Conservation (phyloP, 202 grass and related monocot genomes). For the Musa balbisiana region DNA sequence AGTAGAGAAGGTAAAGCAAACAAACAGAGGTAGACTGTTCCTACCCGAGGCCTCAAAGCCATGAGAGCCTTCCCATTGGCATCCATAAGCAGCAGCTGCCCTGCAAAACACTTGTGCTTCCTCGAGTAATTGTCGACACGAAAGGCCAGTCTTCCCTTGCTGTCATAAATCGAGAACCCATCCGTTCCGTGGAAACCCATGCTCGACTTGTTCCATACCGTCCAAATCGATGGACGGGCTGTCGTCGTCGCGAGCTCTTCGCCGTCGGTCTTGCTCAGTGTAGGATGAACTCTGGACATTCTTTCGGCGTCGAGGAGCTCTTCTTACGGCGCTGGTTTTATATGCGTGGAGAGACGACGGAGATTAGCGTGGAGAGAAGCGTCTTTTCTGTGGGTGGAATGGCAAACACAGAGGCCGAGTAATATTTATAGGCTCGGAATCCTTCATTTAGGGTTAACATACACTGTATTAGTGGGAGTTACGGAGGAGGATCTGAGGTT, state of each 20-base stretch:
- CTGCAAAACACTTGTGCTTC: constrained; percentile 44
- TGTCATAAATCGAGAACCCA: constrained; percentile 61
- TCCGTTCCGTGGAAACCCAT: constrained; percentile 76
- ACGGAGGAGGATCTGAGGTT: constrained; percentile 10
- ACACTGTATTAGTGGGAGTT: background rate
- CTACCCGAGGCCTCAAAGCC: constrained; percentile 43
- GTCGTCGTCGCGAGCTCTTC: background rate
- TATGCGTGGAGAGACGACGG: no score
- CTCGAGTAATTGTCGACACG: constrained; percentile 77
- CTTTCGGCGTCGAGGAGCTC: background rate
- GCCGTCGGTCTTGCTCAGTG: constrained; percentile 9
- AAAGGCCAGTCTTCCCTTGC: constrained; percentile 35
- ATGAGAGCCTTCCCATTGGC: constrained; percentile 35
- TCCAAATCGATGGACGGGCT: constrained; percentile 29
- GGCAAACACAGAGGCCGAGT: background rate
- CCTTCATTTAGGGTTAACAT: background rate
- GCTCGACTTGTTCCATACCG: constrained; percentile 73
- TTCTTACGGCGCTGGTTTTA: no score
- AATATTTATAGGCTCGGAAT: background rate
- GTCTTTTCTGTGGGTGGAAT: background rate
- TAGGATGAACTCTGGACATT: constrained; percentile 73
- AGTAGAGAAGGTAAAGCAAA: background rate
- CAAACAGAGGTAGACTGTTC: background rate
- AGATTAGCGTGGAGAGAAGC: no score
- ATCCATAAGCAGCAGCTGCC: constrained; percentile 59